phyloP scores from a whole-genome alignment of 2,329 filamentous ascomycete species.

The Grosmannia huntii region DNA sequence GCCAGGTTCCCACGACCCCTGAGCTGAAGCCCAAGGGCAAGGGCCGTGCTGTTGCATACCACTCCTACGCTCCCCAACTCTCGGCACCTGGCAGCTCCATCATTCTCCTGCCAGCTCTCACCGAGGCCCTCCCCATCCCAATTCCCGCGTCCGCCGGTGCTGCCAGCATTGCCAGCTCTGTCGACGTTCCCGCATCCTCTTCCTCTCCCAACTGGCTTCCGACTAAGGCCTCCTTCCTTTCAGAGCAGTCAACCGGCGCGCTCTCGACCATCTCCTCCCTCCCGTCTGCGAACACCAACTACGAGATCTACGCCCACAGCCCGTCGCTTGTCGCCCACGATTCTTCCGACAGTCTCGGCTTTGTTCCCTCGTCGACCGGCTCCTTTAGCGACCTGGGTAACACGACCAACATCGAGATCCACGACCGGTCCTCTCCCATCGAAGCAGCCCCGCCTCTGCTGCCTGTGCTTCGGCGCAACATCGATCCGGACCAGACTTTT shows the following conservation, averaged over 20 bases:
- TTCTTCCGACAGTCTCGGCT: constrained; percentile 26
- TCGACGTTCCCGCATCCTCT: background rate
- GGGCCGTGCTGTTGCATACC: background rate
- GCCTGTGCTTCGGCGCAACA: constrained; percentile 5
- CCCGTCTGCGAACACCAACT: constrained; percentile 37
- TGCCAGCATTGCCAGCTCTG: background rate
- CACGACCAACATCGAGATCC: constrained; percentile 21
- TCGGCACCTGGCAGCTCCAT: background rate
- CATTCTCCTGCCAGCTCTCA: background rate
- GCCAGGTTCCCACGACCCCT: constrained; percentile 34
- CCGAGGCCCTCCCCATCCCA: background rate
- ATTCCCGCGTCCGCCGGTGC: background rate
- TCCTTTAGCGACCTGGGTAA: background rate
- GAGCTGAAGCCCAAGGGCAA: constrained; percentile 27
- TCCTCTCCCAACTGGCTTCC: background rate
- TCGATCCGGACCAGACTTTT: constrained; percentile 10
- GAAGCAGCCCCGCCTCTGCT: constrained; percentile 19
- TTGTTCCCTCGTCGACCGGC: constrained; percentile 22
- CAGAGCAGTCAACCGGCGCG: constrained; percentile 18
- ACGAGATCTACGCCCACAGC: constrained; percentile 38
- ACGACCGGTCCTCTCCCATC: constrained; percentile 37
- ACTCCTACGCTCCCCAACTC: background rate
- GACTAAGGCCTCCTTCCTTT: constrained; percentile 25
- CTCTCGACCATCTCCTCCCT: constrained; percentile 1
- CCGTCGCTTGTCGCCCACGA: constrained; percentile 22